phyloP scores from a whole-genome alignment of 2,329 filamentous ascomycete genomes.

The Lasiodiplodia sp. region DNA sequence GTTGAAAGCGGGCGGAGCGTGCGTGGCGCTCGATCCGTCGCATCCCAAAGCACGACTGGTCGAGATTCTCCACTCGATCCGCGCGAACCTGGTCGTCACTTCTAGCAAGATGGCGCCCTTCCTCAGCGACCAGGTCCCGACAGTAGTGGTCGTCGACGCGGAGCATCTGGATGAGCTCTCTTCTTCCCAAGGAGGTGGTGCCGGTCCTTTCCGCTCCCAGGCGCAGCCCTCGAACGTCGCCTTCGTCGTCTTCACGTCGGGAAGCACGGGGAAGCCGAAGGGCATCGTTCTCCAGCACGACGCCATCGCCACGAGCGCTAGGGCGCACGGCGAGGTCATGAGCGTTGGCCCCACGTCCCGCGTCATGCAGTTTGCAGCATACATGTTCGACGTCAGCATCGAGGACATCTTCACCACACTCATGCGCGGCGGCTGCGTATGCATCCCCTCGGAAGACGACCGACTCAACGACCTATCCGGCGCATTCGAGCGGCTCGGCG shows the following conservation, averaged over 20 bases:
- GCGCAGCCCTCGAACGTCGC: constrained; percentile 34
- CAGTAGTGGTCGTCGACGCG: too few relatives aligned
- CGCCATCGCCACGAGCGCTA: constrained; percentile 21
- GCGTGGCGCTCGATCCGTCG: constrained; percentile 41
- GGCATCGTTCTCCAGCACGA: constrained; percentile 42
- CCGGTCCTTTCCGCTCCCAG: too few relatives aligned
- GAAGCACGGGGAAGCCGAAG: constrained; percentile 46
- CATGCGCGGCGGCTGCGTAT: constrained; percentile 50
- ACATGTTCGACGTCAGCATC: constrained; percentile 43
- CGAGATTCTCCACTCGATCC: constrained; percentile 29
- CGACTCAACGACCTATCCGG: constrained; percentile 54
- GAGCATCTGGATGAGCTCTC: too few relatives aligned
- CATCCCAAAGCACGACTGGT: background rate
- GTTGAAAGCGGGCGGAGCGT: constrained; percentile 39
- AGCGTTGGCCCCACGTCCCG: constrained; percentile 37
- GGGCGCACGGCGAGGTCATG: background rate
- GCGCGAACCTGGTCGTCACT: too few relatives aligned
- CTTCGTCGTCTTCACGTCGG: constrained; percentile 48
- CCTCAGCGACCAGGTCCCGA: too few relatives aligned
- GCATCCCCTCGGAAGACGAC: constrained; percentile 51
- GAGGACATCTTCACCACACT: constrained; percentile 45
- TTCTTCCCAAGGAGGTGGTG: too few relatives aligned
- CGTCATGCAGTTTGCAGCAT: constrained; percentile 37
- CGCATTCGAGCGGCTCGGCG: constrained; percentile 39
- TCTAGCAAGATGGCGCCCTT: too few relatives aligned